Conservation (phyloP, 2,329 filamentous ascomycete species). For the Teratosphaeria pseudoeucalypti region DNA sequence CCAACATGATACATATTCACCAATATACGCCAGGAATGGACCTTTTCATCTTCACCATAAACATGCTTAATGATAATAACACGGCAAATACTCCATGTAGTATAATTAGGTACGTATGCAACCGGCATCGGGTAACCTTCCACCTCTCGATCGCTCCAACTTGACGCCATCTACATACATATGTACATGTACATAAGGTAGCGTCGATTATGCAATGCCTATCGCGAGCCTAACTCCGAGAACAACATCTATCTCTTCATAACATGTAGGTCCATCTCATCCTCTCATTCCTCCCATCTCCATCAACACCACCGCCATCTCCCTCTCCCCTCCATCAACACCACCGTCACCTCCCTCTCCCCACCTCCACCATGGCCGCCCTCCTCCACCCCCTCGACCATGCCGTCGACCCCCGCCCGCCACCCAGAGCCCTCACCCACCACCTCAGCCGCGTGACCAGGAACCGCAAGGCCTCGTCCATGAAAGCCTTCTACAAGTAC, state of each 20-base stretch:
- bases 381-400: not conserved
- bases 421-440: constrained; percentile 67
- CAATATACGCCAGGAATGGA: too few species aligned
- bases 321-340: not conserved
- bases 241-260: not conserved
- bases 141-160: too few species aligned
- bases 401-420: constrained; percentile 20
- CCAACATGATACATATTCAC: too few species aligned
- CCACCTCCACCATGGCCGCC: not conserved
- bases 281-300: not conserved
- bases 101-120: too few species aligned
- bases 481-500: constrained; percentile 83
- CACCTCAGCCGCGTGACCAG: constrained; percentile 63
- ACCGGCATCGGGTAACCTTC: too few species aligned
- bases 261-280: not conserved
- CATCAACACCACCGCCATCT: not conserved
- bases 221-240: not conserved
- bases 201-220: constrained; percentile 4
- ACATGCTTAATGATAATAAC: too few species aligned
- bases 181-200: too few species aligned
- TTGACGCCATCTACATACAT: too few species aligned
- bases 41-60: too few species aligned
- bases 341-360: not conserved
- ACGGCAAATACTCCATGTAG: too few species aligned
- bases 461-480: constrained; percentile 51